Evolutionary conservation across 805 yeast genomes (phyloP).

Genomic region (Dipodascus geniculatus): DNA sequence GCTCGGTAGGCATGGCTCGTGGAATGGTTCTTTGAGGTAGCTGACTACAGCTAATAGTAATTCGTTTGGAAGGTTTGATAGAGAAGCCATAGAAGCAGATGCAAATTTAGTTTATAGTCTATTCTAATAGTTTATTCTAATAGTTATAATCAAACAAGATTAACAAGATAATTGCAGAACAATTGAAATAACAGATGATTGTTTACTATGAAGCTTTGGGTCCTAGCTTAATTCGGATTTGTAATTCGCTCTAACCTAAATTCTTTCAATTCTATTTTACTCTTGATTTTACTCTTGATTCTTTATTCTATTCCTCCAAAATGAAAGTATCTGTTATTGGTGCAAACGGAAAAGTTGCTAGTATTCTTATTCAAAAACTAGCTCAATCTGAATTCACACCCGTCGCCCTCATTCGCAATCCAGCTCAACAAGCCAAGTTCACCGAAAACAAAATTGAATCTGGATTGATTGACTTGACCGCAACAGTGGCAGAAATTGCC

Average conservation of each 20-base stretch:
- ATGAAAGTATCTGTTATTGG: conserved; percentile 43
- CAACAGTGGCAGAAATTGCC: conserved; percentile 26
- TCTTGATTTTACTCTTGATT: no score
- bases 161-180: no score
- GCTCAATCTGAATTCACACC: conserved; percentile 28
- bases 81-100: conserved; percentile 55
- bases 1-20: conserved; percentile 13
- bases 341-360: conserved; percentile 53
- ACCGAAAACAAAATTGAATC: conserved; percentile 27
- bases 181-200: no score
- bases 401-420: conserved; percentile 34
- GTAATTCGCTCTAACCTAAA: no score
- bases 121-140: no score
- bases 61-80: conserved; percentile 46
- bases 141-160: no score
- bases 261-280: no score
- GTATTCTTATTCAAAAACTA: conserved; percentile 30
- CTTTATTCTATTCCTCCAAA: no score
- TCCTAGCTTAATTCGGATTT: no score
- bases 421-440: conserved; percentile 34
- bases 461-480: conserved; percentile 25
- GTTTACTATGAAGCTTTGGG: no score
- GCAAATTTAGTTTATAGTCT: conserved; percentile 71
- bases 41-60: conserved; percentile 39
- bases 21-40: conserved; percentile 69